These are phyloP conservation scores for Hydrangea macrophylla DNA, from an alignment of 148 eudicot species.

Conservation along the genomic window DNA sequence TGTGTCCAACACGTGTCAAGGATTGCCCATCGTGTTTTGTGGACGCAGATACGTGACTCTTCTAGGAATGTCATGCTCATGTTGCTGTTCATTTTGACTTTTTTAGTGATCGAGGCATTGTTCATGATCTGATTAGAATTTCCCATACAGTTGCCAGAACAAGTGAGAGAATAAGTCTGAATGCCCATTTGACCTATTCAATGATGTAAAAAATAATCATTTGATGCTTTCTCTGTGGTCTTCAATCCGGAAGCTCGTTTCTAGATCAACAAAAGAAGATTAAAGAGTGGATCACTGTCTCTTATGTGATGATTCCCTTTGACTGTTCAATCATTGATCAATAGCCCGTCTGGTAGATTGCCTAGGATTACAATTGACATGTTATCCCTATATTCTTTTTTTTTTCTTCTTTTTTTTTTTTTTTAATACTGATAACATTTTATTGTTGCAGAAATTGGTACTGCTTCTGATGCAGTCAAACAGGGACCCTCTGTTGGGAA, in stretches of 20 bases:
- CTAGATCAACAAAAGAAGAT: not conserved
- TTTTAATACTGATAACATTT: not conserved
- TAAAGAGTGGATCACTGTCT: not conserved
- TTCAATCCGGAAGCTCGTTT: not conserved
- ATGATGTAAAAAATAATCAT: not conserved
- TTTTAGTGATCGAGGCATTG: too few species aligned
- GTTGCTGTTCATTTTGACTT: too few species aligned
- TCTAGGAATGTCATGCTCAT: too few species aligned
- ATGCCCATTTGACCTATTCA: not conserved
- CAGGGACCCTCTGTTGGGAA: slow-evolving; percentile 94
- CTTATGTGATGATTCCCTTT: not conserved
- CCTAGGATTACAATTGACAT: not conserved
- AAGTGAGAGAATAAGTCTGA: not conserved
- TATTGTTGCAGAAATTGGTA: slow-evolving; percentile 55
- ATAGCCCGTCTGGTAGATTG: not conserved
- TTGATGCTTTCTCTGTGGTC: too few species aligned
- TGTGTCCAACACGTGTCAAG: too few species aligned
- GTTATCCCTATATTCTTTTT: not conserved
- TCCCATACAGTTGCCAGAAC: not conserved
- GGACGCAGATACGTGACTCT: too few species aligned
- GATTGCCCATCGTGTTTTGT: too few species aligned
- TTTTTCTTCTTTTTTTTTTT: not conserved
- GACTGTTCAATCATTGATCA: not conserved
- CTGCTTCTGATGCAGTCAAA: slow-evolving; percentile 65
- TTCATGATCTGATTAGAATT: not conserved